Evolutionary conservation across 75 land plant species (phyloP).

Genomic region (Sequoiadendron giganteum): DNA sequence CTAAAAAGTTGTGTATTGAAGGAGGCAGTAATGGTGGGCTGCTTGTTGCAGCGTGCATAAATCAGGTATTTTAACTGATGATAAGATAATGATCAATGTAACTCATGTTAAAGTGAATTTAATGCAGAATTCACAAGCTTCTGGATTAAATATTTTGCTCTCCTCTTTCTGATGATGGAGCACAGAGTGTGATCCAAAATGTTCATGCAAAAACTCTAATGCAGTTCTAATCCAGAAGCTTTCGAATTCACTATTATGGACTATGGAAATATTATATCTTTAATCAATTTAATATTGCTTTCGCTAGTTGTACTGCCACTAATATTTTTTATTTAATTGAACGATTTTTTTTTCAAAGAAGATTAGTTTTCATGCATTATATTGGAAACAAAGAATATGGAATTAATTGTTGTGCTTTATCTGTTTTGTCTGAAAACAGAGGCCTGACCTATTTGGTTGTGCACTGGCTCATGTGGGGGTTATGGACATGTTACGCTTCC

Average conservation of each 20-base stretch:
- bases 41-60: slow-evolving; percentile 92
- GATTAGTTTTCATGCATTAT: not conserved
- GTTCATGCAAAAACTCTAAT: too few species aligned
- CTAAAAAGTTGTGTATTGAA: slow-evolving; percentile 82
- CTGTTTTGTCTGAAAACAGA: slow-evolving; percentile 34
- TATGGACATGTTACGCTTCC: slow-evolving; percentile 99
- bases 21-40: slow-evolving; percentile 99
- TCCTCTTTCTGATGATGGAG: too few species aligned
- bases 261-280: too few species aligned
- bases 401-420: not conserved
- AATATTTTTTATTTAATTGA: too few species aligned
- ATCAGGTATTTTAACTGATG: slow-evolving; percentile 64
- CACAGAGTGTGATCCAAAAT: too few species aligned
- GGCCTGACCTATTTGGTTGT: slow-evolving; percentile 98
- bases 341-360: not conserved
- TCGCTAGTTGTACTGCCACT: too few species aligned
- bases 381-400: not conserved
- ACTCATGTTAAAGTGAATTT: not conserved
- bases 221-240: too few species aligned
- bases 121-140: not conserved
- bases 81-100: not conserved
- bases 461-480: slow-evolving; percentile 99
- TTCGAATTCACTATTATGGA: too few species aligned
- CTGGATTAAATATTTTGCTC: too few species aligned
- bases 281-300: too few species aligned